Evolutionary conservation across 305 asterid genomes (phyloP).

Genomic region (Fraxinus nigra): DNA sequence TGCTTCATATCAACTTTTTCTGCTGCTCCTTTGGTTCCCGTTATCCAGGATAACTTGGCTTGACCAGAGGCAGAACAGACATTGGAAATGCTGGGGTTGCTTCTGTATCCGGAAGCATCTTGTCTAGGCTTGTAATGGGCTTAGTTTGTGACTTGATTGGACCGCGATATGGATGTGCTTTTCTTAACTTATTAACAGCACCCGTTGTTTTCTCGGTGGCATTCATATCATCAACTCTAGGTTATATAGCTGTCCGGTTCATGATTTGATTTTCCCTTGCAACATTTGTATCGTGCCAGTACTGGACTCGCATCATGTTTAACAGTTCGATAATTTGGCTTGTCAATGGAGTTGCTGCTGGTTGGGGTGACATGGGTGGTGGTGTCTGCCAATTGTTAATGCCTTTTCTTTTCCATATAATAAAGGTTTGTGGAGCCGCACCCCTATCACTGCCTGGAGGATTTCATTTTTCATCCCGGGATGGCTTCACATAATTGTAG

Average conservation of each 20-base stretch:
- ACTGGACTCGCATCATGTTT: conserved; percentile 46
- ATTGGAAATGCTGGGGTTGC: conserved; percentile 53
- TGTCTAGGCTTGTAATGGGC: conserved; percentile 49
- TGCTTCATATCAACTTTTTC: conserved; percentile 45
- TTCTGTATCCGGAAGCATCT: conserved; percentile 47
- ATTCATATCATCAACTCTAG: conserved; percentile 31
- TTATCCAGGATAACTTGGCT: conserved; percentile 40
- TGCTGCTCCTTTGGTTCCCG: conserved; percentile 44
- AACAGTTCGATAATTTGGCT: conserved; percentile 36
- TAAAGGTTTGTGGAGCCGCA: conserved; percentile 10
- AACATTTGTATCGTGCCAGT: conserved; percentile 43
- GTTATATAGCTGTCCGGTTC: conserved; percentile 42
- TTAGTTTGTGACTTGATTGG: conserved; percentile 44
- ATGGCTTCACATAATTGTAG: conserved; percentile 39
- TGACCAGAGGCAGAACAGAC: conserved; percentile 23
- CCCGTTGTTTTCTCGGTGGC: conserved; percentile 43
- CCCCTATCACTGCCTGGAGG: conserved; percentile 47
- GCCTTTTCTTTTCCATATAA: conserved; percentile 22
- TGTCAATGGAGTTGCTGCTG: conserved; percentile 44
- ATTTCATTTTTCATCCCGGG: conserved; percentile 44
- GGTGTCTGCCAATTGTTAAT: conserved; percentile 43
- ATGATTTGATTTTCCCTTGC: conserved; percentile 46
- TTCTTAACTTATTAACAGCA: conserved; percentile 38
- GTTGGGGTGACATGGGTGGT: conserved; percentile 55
- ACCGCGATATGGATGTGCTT: conserved; percentile 48